Evolutionary conservation across 108 stramenopile species (phyloP).

Genomic region (Cyclotella sp.): DNA sequence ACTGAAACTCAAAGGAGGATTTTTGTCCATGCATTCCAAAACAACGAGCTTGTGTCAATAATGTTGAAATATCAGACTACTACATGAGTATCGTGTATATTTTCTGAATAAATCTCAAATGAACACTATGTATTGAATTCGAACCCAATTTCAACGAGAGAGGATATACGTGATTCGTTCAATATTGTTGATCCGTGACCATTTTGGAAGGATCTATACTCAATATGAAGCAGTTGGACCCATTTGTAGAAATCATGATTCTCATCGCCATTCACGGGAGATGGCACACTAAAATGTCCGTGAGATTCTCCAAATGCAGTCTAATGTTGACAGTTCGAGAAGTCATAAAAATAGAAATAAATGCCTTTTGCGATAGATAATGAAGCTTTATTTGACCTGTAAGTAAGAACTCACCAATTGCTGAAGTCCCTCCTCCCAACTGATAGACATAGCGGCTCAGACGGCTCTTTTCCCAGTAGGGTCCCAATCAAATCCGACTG

Average conservation of each 20-base stretch:
- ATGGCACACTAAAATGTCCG: constrained; percentile 4
- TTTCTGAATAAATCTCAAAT: too few relatives aligned
- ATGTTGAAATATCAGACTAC: too few relatives aligned
- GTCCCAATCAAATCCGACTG: constrained; percentile 5
- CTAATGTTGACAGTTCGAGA: neutral
- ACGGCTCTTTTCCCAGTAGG: constrained; percentile 1
- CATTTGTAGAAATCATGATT: neutral
- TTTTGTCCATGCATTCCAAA: too few relatives aligned
- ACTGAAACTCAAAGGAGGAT: too few relatives aligned
- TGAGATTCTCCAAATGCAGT: neutral
- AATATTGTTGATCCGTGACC: neutral
- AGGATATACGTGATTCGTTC: neutral
- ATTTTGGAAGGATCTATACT: neutral
- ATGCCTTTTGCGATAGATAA: neutral
- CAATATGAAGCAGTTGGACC: constrained; percentile 8
- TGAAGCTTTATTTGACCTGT: neutral
- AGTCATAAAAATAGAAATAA: neutral
- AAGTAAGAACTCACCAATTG: neutral
- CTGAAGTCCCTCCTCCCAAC: neutral
- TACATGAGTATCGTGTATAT: too few relatives aligned
- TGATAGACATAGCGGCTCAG: neutral
- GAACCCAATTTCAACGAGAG: constrained; percentile 1
- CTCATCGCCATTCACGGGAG: neutral
- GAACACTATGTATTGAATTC: neutral
- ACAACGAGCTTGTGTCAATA: too few relatives aligned